Evolutionary conservation across 495 filamentous ascomycete species (phyloP).

Genomic region (Darksidea phi): DNA sequence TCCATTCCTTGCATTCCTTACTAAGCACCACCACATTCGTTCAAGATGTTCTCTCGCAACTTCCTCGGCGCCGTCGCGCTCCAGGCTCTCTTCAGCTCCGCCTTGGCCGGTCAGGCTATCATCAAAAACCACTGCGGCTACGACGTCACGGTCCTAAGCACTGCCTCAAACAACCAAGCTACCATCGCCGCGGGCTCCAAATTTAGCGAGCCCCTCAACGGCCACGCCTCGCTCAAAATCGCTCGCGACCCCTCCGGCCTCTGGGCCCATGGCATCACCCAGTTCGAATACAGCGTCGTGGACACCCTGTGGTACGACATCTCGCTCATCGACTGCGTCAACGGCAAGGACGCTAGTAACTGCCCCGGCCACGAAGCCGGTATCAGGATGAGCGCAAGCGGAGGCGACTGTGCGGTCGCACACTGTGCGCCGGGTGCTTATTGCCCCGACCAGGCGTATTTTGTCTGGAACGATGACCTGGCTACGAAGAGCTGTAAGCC

Average conservation of each 20-base stretch:
- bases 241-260: background rate
- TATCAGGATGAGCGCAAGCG: background rate
- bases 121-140: constrained; percentile 7
- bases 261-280: constrained; percentile 10
- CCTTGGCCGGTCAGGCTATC: background rate
- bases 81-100: background rate
- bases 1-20: constrained; percentile 2
- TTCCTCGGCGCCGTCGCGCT: constrained; percentile 3
- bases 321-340: constrained; percentile 19
- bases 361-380: constrained; percentile 12
- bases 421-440: background rate
- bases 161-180: background rate
- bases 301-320: constrained; percentile 18
- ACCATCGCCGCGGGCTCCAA: background rate
- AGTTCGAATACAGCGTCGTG: constrained; percentile 16
- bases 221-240: constrained; percentile 3
- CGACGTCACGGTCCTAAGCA: background rate
- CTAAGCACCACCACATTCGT: background rate
- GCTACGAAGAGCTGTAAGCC: constrained; percentile 6
- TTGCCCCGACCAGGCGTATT: constrained; percentile 9
- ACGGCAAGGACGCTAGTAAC: constrained; percentile 1
- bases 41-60: background rate
- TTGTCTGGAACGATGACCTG: constrained; percentile 15
- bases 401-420: background rate
- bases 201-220: background rate